Base-by-base conservation (phyloP, 2,329 filamentous ascomycete genomes). In the Colletotrichum sp. region DNA sequence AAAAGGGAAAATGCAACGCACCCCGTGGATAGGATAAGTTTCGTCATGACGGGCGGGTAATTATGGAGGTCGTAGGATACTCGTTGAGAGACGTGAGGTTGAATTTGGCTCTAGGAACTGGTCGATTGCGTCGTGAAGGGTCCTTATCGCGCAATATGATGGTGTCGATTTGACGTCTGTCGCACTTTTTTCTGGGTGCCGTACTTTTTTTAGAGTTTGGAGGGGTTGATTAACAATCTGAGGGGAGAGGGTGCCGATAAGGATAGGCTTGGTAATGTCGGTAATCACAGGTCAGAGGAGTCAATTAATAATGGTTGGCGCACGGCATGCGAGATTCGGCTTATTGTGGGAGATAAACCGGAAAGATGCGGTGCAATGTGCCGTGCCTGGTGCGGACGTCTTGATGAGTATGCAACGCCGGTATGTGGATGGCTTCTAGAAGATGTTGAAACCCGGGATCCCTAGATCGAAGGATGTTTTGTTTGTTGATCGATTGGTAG, bases 1-100 rank as follows among this genome's bases (percentile, higher is more conserved):
- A 59, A 38, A 18, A 36, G 9, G 51, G 24, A 54, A 63, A 43
- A 63, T 57, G 27, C 64, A 72, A 85, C 93, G 79, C 90, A 97
- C 95, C 93, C 95, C 77, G 95, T 97, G 70, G 94, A 97, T 68
- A 97, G 90, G 77, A 97, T 90, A 81, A 97, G 88, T 87, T 95
- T 95, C 86, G 95, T 95, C 88, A 90, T 92, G 81, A 76, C 82
- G 92, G 81, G 76, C 82, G 80, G 70, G 58, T 71, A 36, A 31
- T 11, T 63, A 65, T n/a, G 29, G 33, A 71, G 34, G 9, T 47
- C n/a, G 34, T 29, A 15, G 21, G n/a, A 29, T 33, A 47, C 12
- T 13, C 12, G 21, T n/a, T 38, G 61, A 36, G 33, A 27, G 24
- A 38, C n/a, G 62, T 18, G 27, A 63, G n/a, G 54, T 27, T 33